Conservation (phyloP, 345 rosid species). For the Garcia nutans region DNA sequence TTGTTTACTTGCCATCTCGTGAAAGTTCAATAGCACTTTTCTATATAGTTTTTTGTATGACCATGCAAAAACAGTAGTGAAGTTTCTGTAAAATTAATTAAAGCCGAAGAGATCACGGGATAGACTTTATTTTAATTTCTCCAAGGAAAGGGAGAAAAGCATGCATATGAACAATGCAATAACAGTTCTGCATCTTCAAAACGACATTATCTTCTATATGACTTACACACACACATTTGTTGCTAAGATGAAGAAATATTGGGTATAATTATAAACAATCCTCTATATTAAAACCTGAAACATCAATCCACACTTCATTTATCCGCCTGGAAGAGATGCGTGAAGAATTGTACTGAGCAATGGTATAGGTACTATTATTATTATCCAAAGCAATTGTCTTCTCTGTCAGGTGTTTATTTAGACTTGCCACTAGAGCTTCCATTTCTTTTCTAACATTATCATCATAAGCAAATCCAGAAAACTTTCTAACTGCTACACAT, state of each 20-base stretch:
- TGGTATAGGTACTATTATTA: slow-evolving; percentile 16
- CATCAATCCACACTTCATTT: slow-evolving; percentile 50
- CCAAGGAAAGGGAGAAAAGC: background rate
- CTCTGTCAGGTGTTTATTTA: slow-evolving; percentile 12
- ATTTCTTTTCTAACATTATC: slow-evolving; percentile 32
- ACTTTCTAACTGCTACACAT: slow-evolving; percentile 41
- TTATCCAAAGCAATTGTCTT: background rate
- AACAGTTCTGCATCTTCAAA: background rate
- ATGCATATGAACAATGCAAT: too few species aligned
- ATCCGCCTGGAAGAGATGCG: slow-evolving; percentile 27
- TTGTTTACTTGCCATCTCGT: background rate
- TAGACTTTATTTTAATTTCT: background rate
- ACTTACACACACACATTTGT: background rate
- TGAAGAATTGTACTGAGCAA: slow-evolving; percentile 53
- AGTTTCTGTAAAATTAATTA: too few species aligned
- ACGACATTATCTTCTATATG: background rate
- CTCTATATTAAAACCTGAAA: slow-evolving; percentile 24
- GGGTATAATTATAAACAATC: slow-evolving; percentile 19
- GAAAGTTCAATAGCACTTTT: too few species aligned
- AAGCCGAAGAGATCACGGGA: background rate
- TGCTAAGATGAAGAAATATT: background rate
- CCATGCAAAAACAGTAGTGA: too few species aligned
- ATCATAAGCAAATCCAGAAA: slow-evolving; percentile 44
- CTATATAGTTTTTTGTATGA: too few species aligned
- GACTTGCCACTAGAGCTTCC: slow-evolving; percentile 33